Base-by-base conservation (phyloP, 1,139 yeast species). In the Blastobotrys apis region DNA sequence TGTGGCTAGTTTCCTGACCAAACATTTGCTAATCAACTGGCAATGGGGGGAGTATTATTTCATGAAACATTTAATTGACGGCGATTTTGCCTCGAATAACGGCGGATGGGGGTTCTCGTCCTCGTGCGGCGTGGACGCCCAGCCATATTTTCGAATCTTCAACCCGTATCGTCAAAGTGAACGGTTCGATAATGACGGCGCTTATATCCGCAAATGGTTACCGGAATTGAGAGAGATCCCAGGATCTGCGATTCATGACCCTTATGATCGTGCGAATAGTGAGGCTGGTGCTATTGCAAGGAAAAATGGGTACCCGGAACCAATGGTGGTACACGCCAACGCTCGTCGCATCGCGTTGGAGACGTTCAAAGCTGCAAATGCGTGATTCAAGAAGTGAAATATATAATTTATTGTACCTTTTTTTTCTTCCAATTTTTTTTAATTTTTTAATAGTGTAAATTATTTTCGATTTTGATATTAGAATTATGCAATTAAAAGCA, bases 51-150 rank as follows among this genome's bases (percentile, higher is more conserved):
- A 76, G 53, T 61, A 65, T 22, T 77, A 70, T 63, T 77, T 77
- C 54, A 66, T 72, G 57, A 67, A 67, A 48, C 68, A 68, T 47
- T 62, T 77, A 37, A 59, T 75, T 1, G 82, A 77, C 55, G 73
- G 73, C 17, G 82, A 77, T 54, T 68, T 75, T 52, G 69, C 77
- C 23, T 74, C 77, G 39, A 77, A 77, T 54, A 69, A 72, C 43
- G 79, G 77, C 3, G 81, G 81, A 1, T 77, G 81, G 82, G 78
- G 78, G 1, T 75, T 75, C 56, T 63, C 73, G 41, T 68, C 78
- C 3, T 26, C 35, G 16, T 35, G 39, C 16, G 44, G 44, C 9
- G 44, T 41, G 10, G 44, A 74, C 52, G 74, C 77, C 1, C 81
- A 76, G 54, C 81, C 81, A 1, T 75, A 73, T 64, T 76, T 75